phyloP scores from a whole-genome alignment of 306 rosid species.

The Canavalia ensiformis region DNA sequence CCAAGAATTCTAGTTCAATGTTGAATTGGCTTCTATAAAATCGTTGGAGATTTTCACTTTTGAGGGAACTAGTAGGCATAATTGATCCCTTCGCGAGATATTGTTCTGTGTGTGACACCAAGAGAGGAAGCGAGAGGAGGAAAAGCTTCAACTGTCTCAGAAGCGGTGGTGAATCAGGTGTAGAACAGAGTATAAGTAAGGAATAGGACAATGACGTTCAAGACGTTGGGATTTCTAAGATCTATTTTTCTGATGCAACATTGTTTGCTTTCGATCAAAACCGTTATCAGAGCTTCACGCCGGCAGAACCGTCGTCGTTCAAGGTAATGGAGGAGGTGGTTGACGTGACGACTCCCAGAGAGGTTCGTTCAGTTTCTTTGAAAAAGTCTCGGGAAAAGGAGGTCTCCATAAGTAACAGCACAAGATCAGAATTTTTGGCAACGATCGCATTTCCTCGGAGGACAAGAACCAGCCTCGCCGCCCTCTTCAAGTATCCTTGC shows the following conservation, averaged over 20 bases:
- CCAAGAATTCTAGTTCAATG: no score
- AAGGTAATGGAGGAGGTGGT: constrained; percentile 58
- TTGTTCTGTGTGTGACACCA: no score
- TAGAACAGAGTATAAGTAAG: constrained; percentile 56
- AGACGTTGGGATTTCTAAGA: constrained; percentile 52
- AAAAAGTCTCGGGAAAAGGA: constrained; percentile 63
- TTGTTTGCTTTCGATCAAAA: constrained; percentile 48
- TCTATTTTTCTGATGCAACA: constrained; percentile 44
- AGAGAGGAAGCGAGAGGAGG: constrained; percentile 55
- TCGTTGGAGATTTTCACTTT: no score
- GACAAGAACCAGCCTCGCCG: constrained; percentile 53
- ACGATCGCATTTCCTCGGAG: constrained; percentile 39
- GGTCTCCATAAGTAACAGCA: constrained; percentile 51
- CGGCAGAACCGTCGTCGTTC: constrained; percentile 49
- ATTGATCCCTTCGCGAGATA: no score
- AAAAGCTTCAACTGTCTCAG: constrained; percentile 52
- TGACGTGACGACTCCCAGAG: constrained; percentile 71
- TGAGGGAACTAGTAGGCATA: no score
- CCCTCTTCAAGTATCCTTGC: constrained; percentile 49
- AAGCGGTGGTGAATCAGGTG: constrained; percentile 54
- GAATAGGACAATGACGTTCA: constrained; percentile 51
- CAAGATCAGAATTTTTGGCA: constrained; percentile 51
- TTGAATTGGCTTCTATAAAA: no score
- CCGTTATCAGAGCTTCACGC: constrained; percentile 51
- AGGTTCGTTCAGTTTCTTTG: constrained; percentile 83